Evolutionary conservation across 768 basidiomycete genomes (phyloP), one percentile per base, ranked within the genome.

Genomic region (Boletus coccyginus): DNA sequence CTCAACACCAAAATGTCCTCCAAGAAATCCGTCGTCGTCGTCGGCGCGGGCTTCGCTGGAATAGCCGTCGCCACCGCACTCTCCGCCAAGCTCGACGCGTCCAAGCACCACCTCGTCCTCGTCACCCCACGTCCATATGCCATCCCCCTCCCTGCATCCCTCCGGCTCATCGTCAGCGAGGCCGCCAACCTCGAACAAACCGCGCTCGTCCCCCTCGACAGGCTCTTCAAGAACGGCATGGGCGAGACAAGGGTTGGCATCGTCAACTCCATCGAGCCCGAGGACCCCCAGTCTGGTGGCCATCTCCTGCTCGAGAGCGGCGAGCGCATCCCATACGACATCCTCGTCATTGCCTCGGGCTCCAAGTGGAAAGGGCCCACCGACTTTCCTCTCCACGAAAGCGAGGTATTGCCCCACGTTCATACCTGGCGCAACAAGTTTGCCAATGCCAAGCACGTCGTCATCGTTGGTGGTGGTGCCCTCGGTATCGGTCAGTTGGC

Each of bases 281-380:
- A 53, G 46, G 58, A 57, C 19, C 50, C 61, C 31, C 67, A 67
- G 5, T 62, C 69, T 14, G 75, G 77, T n/a, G 81, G 81, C 0
- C 74, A 78, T 21, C 75, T 89, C 7, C 70, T 77, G 7, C 75
- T 90, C 10, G 74, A 73, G 59, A 62, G 73, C 57, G 84, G 83
- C 35, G 77, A 83, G 48, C 66, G 65, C 46, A 55, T 88, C 13
- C 65, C 70, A 9, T 90, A 83, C 66, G 76, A 77, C 12, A 69
- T 79, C 21, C 80, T 90, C 42, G 76, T 90, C 38, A 68, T 90
- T 35, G 79, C 85, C 0, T 75, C 86, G 3, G 88, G 88, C 2
- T 77, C 76, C 40, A 68, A 59, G 5, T 89, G 83, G 83, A 61
- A 66, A 13, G 84, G 80, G 0, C 80, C 81, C 0, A 44, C 81